phyloP scores from a whole-genome alignment of 1,284 basidiomycete species.

The Cutaneotrichosporon sp. region DNA sequence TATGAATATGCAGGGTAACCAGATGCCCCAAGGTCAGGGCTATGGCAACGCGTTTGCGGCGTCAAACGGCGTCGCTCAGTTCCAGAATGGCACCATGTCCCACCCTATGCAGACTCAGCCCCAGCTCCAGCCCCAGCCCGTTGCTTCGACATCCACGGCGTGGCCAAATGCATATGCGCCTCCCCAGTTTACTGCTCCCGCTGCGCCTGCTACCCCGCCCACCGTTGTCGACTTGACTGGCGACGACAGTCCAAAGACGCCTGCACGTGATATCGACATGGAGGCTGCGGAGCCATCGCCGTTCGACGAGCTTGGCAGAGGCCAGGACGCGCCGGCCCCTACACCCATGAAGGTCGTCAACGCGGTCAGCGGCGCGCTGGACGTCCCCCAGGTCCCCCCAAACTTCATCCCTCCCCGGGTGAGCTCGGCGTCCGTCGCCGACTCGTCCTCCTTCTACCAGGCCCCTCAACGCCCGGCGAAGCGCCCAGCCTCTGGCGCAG shows the following conservation, averaged over 20 bases:
- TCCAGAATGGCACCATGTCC: background rate
- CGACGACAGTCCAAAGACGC: background rate
- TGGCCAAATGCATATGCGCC: background rate
- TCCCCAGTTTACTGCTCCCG: background rate
- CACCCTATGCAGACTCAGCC: background rate
- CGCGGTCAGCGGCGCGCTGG: background rate
- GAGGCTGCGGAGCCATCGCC: slow-evolving; percentile 2
- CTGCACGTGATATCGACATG: background rate
- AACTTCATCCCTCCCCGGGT: background rate
- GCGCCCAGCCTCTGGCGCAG: background rate
- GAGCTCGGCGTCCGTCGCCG: background rate
- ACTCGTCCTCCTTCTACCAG: slow-evolving; percentile 11
- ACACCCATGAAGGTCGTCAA: background rate
- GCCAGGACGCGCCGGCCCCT: too few species aligned
- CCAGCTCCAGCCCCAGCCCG: background rate
- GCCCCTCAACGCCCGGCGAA: background rate
- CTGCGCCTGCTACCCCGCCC: background rate
- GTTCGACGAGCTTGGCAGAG: background rate
- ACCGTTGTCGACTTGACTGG: background rate
- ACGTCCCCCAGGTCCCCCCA: background rate
- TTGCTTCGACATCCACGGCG: background rate
- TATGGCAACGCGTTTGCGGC: background rate
- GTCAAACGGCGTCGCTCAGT: background rate
- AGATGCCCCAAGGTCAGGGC: background rate
- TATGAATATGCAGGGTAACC: background rate